Evolutionary conservation across 768 basidiomycete species (phyloP), one percentile per base, ranked within the genome.

Genomic region (Boletus vinaceobasis): DNA sequence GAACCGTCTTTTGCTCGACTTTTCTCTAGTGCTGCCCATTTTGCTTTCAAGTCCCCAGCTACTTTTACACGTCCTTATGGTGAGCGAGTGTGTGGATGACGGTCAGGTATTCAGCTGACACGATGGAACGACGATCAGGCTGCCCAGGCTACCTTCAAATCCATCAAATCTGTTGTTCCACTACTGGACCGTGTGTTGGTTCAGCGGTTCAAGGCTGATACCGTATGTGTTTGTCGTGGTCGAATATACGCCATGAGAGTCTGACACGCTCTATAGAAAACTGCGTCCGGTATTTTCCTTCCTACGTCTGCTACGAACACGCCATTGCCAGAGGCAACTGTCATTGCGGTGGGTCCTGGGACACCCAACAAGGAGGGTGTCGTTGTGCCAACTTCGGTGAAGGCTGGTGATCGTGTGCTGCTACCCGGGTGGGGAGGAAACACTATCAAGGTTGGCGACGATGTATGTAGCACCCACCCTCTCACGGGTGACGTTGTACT

Each of bases 401-500:
- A 88, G 75, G 80, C 88, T 17, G 96, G 96, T 37, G 97, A 98
- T 76, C 81, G 90, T 10, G 95, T 98, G 15, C 78, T 99, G 48
- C 77, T 99, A 5, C 96, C 97, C 13, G 92, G 91, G 6, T 99
- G 96, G 91, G 97, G 97, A 49, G 97, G 97, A 11, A 94, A 86
- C 67, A 71, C 90, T 15, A 93, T 99, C 74, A 99, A 99, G 76
- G 84, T 98, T 45, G 95, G 94, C 38, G 97, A 98, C 26, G 95
- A 98, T 71, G 96, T 93, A 65, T 56, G 88, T 80, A 5, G 23
- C 36, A 17, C 21, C 19, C 10, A 31, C n/a, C n/a, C 40, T 17
- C 40, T 5, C 6, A 5, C 32, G 7, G 8, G 47, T 35, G 4
- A 15, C 2, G 14, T 38, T 36, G 13, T 43, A 33, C 53, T 65